Conservation (phyloP, 2,329 filamentous ascomycete species). For the Sporothrix inflata region DNA sequence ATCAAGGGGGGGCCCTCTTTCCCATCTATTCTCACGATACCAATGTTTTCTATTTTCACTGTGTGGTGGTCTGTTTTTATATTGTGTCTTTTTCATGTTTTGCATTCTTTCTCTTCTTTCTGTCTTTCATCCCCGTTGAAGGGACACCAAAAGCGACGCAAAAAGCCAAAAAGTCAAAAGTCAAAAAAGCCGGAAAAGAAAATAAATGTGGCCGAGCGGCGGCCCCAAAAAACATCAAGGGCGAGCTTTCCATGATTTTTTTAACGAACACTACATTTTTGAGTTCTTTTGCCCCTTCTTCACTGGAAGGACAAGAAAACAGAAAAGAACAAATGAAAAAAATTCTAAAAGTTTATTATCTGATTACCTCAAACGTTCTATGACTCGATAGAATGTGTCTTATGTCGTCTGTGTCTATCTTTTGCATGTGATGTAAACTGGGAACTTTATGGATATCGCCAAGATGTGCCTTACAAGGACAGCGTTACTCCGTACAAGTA, state of each 20-base stretch:
- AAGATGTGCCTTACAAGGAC: not conserved
- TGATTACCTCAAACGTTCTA: not conserved
- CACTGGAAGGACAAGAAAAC: conserved; percentile 11
- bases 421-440: conserved; percentile 4
- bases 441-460: not conserved
- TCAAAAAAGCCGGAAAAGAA: conserved; percentile 13
- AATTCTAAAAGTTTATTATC: not conserved
- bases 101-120: not conserved
- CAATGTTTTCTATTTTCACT: conserved; percentile 25
- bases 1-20: not conserved
- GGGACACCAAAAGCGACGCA: not conserved
- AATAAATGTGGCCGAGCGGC: not conserved
- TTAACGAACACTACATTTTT: not conserved
- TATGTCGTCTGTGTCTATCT: not conserved
- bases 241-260: conserved; percentile 5
- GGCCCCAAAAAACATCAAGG: not conserved
- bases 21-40: conserved; percentile 32
- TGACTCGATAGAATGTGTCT: not conserved
- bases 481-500: not conserved
- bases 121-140: not conserved
- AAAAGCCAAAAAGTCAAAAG: conserved; percentile 6
- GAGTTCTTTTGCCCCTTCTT: not conserved
- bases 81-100: not conserved
- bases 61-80: not conserved
- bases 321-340: conserved; percentile 14